These are phyloP conservation scores for Galium porrigens DNA, from an alignment of 305 asterid species.

Conservation along the genomic window DNA sequence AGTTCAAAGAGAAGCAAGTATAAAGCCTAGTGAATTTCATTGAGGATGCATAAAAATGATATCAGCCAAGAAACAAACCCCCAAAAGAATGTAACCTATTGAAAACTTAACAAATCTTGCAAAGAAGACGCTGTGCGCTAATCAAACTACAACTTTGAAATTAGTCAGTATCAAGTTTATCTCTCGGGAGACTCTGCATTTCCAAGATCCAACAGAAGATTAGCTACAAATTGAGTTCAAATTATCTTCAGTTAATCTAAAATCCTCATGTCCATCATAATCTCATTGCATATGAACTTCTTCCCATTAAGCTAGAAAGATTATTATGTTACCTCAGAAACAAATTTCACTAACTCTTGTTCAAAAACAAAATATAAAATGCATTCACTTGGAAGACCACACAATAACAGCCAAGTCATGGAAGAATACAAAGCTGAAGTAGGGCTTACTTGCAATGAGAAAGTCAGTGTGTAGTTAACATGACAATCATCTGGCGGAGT, in stretches of 20 bases:
- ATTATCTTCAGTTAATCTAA: background rate
- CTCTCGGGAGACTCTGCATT: background rate
- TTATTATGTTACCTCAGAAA: background rate
- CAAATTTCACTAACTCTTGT: background rate
- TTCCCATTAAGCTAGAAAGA: background rate
- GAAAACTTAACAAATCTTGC: background rate
- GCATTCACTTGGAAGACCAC: background rate
- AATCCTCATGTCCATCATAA: background rate
- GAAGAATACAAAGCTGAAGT: background rate
- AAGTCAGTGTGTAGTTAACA: conserved; percentile 80
- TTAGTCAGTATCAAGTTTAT: conserved; percentile 1
- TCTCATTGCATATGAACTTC: background rate
- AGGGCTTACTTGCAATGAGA: conserved; percentile 68
- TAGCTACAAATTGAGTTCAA: background rate
- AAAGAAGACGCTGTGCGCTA: background rate
- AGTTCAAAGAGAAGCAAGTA: background rate
- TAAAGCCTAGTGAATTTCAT: background rate
- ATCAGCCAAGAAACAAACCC: conserved; percentile 4
- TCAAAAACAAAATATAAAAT: background rate
- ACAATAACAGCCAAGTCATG: background rate
- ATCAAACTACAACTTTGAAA: background rate
- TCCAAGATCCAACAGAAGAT: background rate
- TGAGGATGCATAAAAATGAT: background rate
- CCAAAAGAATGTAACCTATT: background rate
- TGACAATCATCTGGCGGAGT: conserved; percentile 96